A percentile compares a stretch with the other conserved stretches of the same genome.
Evolutionary conservation across 495 filamentous ascomycete genomes (phyloP).

Genomic region (Lasiosphaeriaceae sp.): DNA sequence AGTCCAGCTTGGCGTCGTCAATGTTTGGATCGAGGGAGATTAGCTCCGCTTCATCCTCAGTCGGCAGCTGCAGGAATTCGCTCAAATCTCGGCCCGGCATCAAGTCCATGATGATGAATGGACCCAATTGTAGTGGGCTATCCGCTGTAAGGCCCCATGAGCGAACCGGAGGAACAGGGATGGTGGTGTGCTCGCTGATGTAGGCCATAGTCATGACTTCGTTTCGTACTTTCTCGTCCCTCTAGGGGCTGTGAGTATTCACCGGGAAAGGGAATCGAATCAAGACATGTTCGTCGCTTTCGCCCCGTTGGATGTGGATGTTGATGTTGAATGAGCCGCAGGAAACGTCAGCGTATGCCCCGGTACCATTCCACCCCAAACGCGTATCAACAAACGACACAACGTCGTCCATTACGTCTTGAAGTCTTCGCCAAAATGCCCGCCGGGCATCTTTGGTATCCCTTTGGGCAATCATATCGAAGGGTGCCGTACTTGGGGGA

Average conservation of each 20-base stretch:
- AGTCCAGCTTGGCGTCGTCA: background rate
- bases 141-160: conserved; percentile 37
- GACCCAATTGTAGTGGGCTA: conserved; percentile 25
- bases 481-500: no score
- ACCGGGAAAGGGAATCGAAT: background rate
- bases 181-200: conserved; percentile 36
- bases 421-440: no score
- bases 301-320: background rate
- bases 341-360: no score
- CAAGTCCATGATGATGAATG: background rate
- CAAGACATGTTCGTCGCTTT: background rate
- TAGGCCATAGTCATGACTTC: conserved; percentile 37
- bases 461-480: no score
- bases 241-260: background rate
- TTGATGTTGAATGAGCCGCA: conserved; percentile 5
- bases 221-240: conserved; percentile 42
- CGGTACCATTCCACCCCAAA: no score
- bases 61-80: background rate
- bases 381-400: no score
- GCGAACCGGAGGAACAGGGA: conserved; percentile 37
- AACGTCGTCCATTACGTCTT: no score
- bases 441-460: no score
- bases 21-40: background rate
- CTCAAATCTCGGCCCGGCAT: background rate
- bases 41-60: no score